phyloP scores from a whole-genome alignment of 306 rosid genomes.

The Parietaria judaica region DNA sequence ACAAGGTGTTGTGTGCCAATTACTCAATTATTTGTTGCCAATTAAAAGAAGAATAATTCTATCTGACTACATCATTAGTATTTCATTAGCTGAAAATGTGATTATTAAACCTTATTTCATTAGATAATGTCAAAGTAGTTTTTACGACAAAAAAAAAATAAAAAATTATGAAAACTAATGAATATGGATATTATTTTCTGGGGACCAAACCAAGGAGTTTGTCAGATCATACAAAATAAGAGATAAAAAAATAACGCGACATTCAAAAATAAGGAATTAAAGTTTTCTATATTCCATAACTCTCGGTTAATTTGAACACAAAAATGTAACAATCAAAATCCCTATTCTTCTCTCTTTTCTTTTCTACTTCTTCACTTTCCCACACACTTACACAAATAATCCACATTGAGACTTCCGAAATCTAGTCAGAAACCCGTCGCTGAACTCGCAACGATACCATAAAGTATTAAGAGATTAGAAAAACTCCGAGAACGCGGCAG shows the following conservation, averaged over 20 bases:
- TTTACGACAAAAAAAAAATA: not conserved
- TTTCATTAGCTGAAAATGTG: too few species aligned
- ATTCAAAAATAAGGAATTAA: slow-evolving; percentile 11
- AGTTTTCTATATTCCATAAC: slow-evolving; percentile 27
- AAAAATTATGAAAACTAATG: not conserved
- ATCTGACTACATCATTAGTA: too few species aligned
- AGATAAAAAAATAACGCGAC: not conserved
- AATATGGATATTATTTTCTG: not conserved
- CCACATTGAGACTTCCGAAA: slow-evolving; percentile 18
- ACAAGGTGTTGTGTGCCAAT: too few species aligned
- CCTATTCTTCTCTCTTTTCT: slow-evolving; percentile 6
- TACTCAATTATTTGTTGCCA: too few species aligned
- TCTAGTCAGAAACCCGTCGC: slow-evolving; percentile 26
- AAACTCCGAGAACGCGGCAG: not conserved
- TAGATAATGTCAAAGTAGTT: not conserved
- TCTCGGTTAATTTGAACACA: slow-evolving; percentile 19
- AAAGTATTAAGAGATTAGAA: not conserved
- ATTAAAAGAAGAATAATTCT: too few species aligned
- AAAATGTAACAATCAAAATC: slow-evolving; percentile 16
- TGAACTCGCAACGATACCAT: slow-evolving; percentile 22
- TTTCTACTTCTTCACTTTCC: not conserved
- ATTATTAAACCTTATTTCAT: too few species aligned
- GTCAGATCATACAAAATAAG: not conserved
- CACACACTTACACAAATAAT: slow-evolving; percentile 24
- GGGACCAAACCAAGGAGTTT: not conserved